phyloP scores from a whole-genome alignment of 805 yeast genomes.

The Metschnikowia corniflorae region DNA sequence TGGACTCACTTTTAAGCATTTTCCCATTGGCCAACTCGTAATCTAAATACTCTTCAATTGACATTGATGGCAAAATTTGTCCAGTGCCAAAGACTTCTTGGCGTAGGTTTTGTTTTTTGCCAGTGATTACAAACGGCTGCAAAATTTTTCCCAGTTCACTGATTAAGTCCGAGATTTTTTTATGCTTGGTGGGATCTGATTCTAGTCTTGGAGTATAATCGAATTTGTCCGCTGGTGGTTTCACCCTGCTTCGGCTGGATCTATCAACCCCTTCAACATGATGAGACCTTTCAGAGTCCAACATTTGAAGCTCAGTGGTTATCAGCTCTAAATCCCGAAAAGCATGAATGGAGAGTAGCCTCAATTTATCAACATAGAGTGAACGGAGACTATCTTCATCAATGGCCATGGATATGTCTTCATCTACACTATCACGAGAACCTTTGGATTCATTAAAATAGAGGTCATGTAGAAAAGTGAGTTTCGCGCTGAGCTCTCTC shows the following conservation, averaged over 20 bases:
- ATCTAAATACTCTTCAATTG: slow-evolving; percentile 87
- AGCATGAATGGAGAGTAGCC: slow-evolving; percentile 48
- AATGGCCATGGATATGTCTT: slow-evolving; percentile 24
- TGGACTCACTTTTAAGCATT: slow-evolving; percentile 51
- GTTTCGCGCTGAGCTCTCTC: slow-evolving; percentile 45
- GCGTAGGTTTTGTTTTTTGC: slow-evolving; percentile 50
- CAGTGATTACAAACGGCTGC: slow-evolving; percentile 76
- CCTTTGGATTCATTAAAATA: slow-evolving; percentile 11
- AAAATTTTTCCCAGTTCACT: slow-evolving; percentile 74
- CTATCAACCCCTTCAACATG: too few relatives aligned
- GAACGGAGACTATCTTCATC: slow-evolving; percentile 67
- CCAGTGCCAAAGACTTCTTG: slow-evolving; percentile 85
- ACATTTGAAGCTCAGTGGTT: slow-evolving; percentile 66
- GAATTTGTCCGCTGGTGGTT: slow-evolving; percentile 24
- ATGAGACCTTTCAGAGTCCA: too few relatives aligned
- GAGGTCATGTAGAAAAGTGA: slow-evolving; percentile 37
- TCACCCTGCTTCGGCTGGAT: too few relatives aligned
- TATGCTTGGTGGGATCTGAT: slow-evolving; percentile 33
- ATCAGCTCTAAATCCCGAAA: slow-evolving; percentile 56
- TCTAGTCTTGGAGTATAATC: slow-evolving; percentile 68
- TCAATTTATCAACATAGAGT: slow-evolving; percentile 53
- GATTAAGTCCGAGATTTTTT: slow-evolving; percentile 38
- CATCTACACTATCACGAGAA: slow-evolving; percentile 12
- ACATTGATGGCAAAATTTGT: slow-evolving; percentile 88
- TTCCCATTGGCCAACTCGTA: slow-evolving; percentile 85